Evolutionary conservation across 495 filamentous ascomycete species (phyloP).

Genomic region (Trichoderma gamsii): DNA sequence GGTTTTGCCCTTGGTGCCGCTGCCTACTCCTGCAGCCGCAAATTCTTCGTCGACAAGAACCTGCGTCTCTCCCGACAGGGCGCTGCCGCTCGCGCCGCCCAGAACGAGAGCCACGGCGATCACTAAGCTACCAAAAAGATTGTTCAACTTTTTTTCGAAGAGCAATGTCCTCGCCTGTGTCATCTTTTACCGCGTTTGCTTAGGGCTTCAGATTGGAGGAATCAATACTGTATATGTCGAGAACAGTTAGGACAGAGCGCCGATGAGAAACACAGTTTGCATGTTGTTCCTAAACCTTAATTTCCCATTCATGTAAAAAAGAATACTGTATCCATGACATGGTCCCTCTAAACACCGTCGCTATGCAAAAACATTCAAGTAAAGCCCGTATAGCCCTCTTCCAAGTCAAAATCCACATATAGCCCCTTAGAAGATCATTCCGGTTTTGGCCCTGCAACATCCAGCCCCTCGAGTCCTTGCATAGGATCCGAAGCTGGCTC

Average conservation of each 20-base stretch:
- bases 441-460: constrained; percentile 86
- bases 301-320: neutral
- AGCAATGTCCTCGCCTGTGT: neutral
- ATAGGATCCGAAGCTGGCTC: constrained; percentile 74
- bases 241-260: constrained; percentile 21
- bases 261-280: constrained; percentile 18
- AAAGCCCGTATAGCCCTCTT: neutral
- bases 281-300: constrained; percentile 9
- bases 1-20: constrained; percentile 61
- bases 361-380: constrained; percentile 30
- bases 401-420: neutral
- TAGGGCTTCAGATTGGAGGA: neutral
- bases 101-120: constrained; percentile 20
- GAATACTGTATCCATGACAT: constrained; percentile 2
- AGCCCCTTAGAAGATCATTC: constrained; percentile 42
- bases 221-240: constrained; percentile 27
- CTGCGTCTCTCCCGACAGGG: constrained; percentile 66
- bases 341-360: constrained; percentile 35
- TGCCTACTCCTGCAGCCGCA: constrained; percentile 69
- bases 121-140: constrained; percentile 26
- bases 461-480: constrained; percentile 88
- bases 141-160: neutral
- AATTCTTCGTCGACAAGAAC: constrained; percentile 83
- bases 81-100: constrained; percentile 30
- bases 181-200: constrained; percentile 9